A percentile compares a stretch with the other conserved stretches of the same genome.
Conservation (phyloP, 345 rosid species). For the Lumnitzera littorea region DNA sequence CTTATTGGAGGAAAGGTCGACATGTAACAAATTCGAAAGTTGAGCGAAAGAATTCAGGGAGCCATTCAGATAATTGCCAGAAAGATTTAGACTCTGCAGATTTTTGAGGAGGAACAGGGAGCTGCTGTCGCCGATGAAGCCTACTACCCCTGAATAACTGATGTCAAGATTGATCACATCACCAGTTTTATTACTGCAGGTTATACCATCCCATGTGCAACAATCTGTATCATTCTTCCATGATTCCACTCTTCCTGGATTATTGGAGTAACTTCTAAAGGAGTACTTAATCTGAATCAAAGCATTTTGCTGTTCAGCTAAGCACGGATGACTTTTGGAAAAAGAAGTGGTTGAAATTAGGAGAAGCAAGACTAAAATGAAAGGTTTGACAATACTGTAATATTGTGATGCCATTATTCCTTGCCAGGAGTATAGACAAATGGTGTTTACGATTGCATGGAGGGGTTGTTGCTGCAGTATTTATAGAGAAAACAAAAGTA, state of each 20-base stretch:
- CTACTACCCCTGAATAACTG: conserved; percentile 4
- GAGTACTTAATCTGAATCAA: conserved; percentile 3
- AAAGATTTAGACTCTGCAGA: background rate
- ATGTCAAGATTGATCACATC: conserved; percentile 23
- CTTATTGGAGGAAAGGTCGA: background rate
- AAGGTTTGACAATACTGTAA: background rate
- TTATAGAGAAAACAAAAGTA: too few species aligned
- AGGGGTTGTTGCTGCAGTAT: too few species aligned
- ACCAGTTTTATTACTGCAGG: conserved; percentile 2
- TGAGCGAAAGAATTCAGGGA: background rate
- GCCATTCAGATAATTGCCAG: background rate
- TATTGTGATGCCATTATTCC: too few species aligned
- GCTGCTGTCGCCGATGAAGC: background rate
- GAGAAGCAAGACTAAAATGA: background rate
- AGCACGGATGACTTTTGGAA: background rate
- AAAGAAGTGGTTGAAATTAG: background rate
- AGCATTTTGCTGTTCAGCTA: conserved; percentile 2
- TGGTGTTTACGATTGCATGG: too few species aligned
- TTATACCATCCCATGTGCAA: conserved; percentile 23
- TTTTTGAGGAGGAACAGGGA: conserved; percentile 8
- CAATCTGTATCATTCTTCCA: conserved; percentile 12
- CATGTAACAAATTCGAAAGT: background rate
- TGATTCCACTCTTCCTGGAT: background rate
- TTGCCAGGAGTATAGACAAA: too few species aligned
- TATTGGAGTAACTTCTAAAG: conserved; percentile 1